Evolutionary conservation across 192 early-diverging fungal genomes (phyloP), one percentile per base, ranked within the genome.

Genomic region (Coemansia sp.): DNA sequence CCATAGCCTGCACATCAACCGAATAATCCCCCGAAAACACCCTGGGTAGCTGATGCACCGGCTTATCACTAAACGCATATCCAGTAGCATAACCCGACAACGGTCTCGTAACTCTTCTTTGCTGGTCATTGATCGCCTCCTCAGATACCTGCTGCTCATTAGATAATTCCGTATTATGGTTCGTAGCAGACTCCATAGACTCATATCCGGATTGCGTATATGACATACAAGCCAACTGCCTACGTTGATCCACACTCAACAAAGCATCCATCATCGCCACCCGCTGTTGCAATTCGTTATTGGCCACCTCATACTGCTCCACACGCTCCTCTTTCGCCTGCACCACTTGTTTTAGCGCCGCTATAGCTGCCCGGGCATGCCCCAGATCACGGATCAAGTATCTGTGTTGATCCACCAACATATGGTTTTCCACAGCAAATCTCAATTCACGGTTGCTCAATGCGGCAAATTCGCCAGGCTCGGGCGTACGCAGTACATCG

Each of bases 1-100:
- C 79, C 74, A 82, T 82, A 2, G 74, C 74, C 9, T 82, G 73
- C 60, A 82, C 65, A 4, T 73, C 62, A 6, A 65, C 51, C 0
- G 69, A 73, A 68, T 74, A 82, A 33, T 82, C 79, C n/a, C 79
- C 79, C 2, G 79, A 82, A 20, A 82, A 82, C 62, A 82, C 79
- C 7, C 79, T 74, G 4, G 79, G 79, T 36, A 82, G 74, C 20
- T 76, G 74, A 39, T 73, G 71, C 38, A 82, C 68, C 0, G 79
- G 74, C 38, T 64, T 68, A 51, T 73, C 67, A 12, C 45, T 76
- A 54, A 82, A 70, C 39, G 71, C 28, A 54, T 57, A 82, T 14
- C 71, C 71, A 0, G 79, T 76, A n/a, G 68, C 67, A 20, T 70
- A 73, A 2, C 79, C 79, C 1, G 79, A 82, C 1, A 82, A 65